These are phyloP conservation scores for Yamadazyma scolyti DNA, from an alignment of 805 yeast genomes.

Conservation along the genomic window DNA sequence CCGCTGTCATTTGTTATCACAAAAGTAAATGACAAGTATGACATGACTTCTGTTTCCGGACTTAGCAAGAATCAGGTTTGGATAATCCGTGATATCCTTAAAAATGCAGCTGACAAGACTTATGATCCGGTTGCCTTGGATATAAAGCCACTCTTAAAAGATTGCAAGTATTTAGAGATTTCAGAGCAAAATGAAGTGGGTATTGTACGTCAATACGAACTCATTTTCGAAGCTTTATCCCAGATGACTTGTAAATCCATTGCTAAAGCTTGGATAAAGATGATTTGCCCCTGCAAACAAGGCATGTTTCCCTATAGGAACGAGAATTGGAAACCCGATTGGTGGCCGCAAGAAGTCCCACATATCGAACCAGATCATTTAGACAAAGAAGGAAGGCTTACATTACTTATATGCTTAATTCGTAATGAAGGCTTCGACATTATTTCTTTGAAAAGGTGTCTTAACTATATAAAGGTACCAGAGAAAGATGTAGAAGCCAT, in stretches of 20 bases:
- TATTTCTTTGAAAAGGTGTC: slow-evolving; percentile 5
- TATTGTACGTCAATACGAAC: slow-evolving; percentile 13
- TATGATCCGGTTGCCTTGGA: slow-evolving; percentile 9
- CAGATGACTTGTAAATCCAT: slow-evolving; percentile 49
- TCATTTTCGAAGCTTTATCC: slow-evolving; percentile 16
- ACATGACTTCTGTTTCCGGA: too few relatives aligned
- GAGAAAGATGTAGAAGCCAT: slow-evolving; percentile 4
- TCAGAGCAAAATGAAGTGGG: slow-evolving; percentile 1
- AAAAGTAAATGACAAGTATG: too few relatives aligned
- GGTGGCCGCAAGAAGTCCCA: slow-evolving; percentile 66
- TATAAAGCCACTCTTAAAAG: slow-evolving; percentile 8
- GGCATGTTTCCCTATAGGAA: slow-evolving; percentile 57
- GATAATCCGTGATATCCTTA: too few relatives aligned
- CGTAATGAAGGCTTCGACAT: slow-evolving; percentile 9
- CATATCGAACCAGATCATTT: slow-evolving; percentile 78
- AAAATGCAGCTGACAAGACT: too few relatives aligned
- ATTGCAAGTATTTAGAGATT: slow-evolving; percentile 1
- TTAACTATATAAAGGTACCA: slow-evolving; percentile 1
- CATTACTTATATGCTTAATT: slow-evolving; percentile 42
- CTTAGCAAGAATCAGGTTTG: too few relatives aligned
- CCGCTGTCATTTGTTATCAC: too few relatives aligned
- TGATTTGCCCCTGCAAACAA: slow-evolving; percentile 65
- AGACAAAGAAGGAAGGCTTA: slow-evolving; percentile 52
- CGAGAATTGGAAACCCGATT: slow-evolving; percentile 44
- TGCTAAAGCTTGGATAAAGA: slow-evolving; percentile 65